A percentile compares a stretch with the other conserved stretches of the same genome.
These are phyloP conservation scores for Fraxinus angustifolia DNA, from an alignment of 305 asterid species.

Conservation along the genomic window DNA sequence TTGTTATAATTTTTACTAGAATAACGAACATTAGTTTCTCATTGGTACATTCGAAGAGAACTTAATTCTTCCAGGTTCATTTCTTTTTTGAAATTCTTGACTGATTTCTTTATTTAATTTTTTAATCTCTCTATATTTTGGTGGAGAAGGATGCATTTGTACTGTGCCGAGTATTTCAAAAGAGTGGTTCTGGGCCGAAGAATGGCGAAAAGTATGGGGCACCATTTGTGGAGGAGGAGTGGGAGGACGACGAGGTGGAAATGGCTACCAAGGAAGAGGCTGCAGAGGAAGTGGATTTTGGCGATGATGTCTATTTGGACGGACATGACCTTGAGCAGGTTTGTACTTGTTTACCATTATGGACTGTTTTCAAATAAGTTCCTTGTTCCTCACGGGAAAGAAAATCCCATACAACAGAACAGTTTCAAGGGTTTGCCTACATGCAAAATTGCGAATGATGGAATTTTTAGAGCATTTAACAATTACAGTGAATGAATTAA, in stretches of 20 bases:
- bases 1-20: background rate
- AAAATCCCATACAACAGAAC: background rate
- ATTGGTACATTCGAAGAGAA: background rate
- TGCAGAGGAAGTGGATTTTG: constrained; percentile 56
- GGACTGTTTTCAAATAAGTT: background rate
- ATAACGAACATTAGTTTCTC: background rate
- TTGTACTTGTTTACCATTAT: constrained; percentile 21
- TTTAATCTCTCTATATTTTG: constrained; percentile 5
- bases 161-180: constrained; percentile 89
- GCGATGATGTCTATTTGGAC: constrained; percentile 59
- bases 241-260: constrained; percentile 71
- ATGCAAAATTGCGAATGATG: background rate
- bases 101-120: constrained; percentile 10
- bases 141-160: constrained; percentile 76
- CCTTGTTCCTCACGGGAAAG: background rate
- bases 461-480: background rate
- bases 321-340: constrained; percentile 88
- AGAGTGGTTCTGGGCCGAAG: constrained; percentile 97
- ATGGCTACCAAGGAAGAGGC: constrained; percentile 45
- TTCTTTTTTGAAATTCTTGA: background rate
- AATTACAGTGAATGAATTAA: background rate
- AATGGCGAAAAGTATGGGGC: constrained; percentile 97
- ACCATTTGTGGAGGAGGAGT: constrained; percentile 91
- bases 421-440: background rate
- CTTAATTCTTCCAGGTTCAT: background rate